phyloP scores from a whole-genome alignment of 441 rosid genomes.

The Eruca vesicaria region DNA sequence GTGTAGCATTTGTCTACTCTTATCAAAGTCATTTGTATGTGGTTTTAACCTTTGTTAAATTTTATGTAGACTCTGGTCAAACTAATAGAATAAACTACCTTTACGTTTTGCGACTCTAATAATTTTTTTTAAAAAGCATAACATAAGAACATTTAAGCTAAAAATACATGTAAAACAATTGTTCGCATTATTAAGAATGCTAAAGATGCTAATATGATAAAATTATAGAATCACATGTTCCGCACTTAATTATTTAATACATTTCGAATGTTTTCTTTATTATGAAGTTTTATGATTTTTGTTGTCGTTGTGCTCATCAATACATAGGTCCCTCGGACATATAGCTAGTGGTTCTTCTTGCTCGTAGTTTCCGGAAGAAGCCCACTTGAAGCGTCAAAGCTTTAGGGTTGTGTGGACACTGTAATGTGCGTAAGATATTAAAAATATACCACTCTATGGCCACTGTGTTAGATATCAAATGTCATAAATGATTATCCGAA shows the following conservation, averaged over 20 bases:
- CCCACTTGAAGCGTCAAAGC: not conserved
- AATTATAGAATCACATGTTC: not conserved
- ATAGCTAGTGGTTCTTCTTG: not conserved
- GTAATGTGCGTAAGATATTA: not conserved
- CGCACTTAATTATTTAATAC: not conserved
- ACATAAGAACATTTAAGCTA: too few species aligned
- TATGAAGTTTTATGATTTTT: not conserved
- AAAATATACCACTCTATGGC: not conserved
- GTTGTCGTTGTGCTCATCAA: not conserved
- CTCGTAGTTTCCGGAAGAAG: not conserved
- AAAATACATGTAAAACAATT: not conserved
- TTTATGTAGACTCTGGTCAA: constrained; percentile 5
- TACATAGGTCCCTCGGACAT: not conserved
- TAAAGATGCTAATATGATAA: not conserved
- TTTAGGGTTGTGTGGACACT: not conserved
- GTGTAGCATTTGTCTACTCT: constrained; percentile 19
- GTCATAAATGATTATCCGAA: not conserved
- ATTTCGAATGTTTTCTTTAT: not conserved
- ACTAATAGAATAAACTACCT: constrained; percentile 7
- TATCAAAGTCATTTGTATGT: constrained; percentile 6
- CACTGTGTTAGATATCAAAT: not conserved
- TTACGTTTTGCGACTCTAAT: too few species aligned
- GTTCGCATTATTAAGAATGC: not conserved
- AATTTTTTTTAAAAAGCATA: too few species aligned
- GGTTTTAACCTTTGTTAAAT: constrained; percentile 9